Evolutionary conservation across 1,139 yeast species (phyloP).

Genomic region (Nadsonia commutata): DNA sequence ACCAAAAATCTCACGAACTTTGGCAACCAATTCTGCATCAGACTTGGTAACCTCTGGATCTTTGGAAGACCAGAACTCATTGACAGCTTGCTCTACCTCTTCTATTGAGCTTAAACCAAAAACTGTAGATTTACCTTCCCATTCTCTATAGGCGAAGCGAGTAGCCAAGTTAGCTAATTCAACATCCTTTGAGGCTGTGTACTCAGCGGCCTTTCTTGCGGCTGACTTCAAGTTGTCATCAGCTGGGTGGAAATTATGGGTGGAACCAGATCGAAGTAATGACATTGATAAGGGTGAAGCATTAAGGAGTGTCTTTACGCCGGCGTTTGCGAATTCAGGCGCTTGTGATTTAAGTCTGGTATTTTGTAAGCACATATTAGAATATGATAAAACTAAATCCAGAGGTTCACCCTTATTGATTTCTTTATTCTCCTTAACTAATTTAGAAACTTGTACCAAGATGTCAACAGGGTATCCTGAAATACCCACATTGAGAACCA

Average conservation of each 20-base stretch:
- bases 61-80: constrained; percentile 38
- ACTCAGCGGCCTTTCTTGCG: constrained; percentile 40
- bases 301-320: constrained; percentile 45
- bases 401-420: constrained; percentile 29
- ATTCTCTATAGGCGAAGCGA: constrained; percentile 45
- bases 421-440: constrained; percentile 20
- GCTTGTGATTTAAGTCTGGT: constrained; percentile 36
- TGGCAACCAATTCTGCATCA: constrained; percentile 31
- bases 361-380: constrained; percentile 75
- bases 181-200: constrained; percentile 27
- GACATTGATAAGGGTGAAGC: constrained; percentile 90
- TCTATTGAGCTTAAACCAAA: constrained; percentile 52
- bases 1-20: constrained; percentile 34
- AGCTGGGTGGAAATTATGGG: constrained; percentile 77
- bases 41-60: constrained; percentile 21
- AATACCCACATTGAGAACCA: constrained; percentile 53
- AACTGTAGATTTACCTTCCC: constrained; percentile 55
- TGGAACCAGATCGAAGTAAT: constrained; percentile 47
- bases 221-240: constrained; percentile 37
- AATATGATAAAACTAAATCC: constrained; percentile 67
- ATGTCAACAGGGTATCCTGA: constrained; percentile 79
- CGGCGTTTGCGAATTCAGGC: constrained; percentile 36
- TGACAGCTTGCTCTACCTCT: constrained; percentile 53
- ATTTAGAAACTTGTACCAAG: constrained; percentile 28
- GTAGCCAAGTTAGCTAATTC: constrained; percentile 77